Evolutionary conservation across 2,329 filamentous ascomycete species (phyloP).

Genomic region (Claviceps cyperi): DNA sequence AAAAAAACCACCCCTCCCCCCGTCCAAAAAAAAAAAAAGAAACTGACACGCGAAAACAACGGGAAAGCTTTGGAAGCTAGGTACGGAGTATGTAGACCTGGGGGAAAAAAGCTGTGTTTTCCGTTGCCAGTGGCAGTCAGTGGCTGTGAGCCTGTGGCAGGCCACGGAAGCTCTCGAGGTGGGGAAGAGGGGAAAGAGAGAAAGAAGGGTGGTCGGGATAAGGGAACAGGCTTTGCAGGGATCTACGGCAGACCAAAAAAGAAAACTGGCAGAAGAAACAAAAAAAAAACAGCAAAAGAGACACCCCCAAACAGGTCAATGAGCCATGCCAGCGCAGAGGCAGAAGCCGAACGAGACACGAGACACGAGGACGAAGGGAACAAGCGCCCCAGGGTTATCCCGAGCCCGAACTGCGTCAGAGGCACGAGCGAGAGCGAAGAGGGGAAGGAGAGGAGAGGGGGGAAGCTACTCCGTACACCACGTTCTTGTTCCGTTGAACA

Average conservation of each 20-base stretch:
- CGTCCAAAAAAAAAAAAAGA: not conserved
- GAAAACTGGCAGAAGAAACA: not conserved
- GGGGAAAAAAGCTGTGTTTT: not conserved
- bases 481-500: not conserved
- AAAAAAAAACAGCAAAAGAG: not conserved
- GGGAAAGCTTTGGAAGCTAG: constrained; percentile 1
- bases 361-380: not conserved
- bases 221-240: constrained; percentile 1
- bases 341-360: not conserved
- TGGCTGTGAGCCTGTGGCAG: no score
- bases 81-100: constrained; percentile 1
- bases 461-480: no score
- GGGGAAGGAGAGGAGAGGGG: not conserved
- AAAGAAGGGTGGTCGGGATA: not conserved
- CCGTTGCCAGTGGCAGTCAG: constrained; percentile 1
- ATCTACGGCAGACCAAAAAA: not conserved
- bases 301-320: not conserved
- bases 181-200: not conserved
- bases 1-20: constrained; percentile 10
- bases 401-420: not conserved
- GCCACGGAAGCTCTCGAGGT: not conserved
- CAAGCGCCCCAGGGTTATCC: not conserved
- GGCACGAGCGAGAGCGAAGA: not conserved
- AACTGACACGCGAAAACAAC: constrained; percentile 1
- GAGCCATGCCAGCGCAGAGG: not conserved